Conservation (phyloP, 805 yeast species). For the Alloascoidea africana region DNA sequence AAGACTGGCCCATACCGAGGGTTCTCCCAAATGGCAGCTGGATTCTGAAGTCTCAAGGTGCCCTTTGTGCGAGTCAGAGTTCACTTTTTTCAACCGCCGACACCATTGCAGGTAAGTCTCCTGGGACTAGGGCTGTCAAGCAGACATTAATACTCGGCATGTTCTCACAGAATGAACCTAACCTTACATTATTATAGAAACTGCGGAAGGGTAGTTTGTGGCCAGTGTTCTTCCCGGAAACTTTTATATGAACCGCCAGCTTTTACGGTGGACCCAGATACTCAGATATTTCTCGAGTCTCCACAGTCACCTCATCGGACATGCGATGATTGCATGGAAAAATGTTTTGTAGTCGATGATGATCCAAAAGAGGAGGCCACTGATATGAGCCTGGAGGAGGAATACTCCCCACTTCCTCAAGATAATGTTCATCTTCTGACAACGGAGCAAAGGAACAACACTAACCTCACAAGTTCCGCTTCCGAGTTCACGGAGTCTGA, state of each 20-base stretch:
- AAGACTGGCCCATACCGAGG: no score
- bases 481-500: no score
- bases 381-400: no score
- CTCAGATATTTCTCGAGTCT: slow-evolving; percentile 22
- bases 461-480: no score
- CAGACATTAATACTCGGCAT: background rate
- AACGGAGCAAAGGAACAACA: no score
- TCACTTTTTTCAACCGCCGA: background rate
- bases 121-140: background rate
- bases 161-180: no score
- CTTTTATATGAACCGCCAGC: slow-evolving; percentile 30
- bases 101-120: slow-evolving; percentile 2
- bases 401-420: no score
- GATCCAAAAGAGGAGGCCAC: no score
- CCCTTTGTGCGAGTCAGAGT: background rate
- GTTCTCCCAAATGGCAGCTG: no score
- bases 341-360: slow-evolving; percentile 31
- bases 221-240: slow-evolving; percentile 30
- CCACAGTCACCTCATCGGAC: slow-evolving; percentile 36
- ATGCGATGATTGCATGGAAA: slow-evolving; percentile 43
- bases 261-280: slow-evolving; percentile 26
- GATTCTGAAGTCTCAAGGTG: no score
- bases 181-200: slow-evolving; percentile 1
- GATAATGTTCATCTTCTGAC: no score
- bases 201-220: slow-evolving; percentile 53